Evolutionary conservation across 2,329 filamentous ascomycete species (phyloP).

Genomic region (Cadophora sp.): DNA sequence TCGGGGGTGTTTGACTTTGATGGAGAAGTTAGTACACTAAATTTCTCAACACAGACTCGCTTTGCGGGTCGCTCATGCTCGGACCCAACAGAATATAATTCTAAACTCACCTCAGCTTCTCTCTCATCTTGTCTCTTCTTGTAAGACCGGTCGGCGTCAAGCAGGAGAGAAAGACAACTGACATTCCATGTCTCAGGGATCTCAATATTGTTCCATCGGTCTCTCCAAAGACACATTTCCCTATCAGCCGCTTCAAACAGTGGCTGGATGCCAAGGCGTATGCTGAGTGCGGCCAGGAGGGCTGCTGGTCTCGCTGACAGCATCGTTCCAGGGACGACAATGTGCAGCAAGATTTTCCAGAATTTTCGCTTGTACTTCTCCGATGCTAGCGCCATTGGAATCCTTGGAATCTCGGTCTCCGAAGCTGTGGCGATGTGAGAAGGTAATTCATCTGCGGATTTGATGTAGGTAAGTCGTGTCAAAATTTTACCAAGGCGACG

Average conservation of each 20-base stretch:
- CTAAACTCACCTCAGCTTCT: neutral
- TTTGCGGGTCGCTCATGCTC: neutral
- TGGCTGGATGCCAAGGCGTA: constrained; percentile 31
- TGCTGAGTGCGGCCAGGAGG: constrained; percentile 33
- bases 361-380: constrained; percentile 28
- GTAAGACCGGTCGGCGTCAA: constrained; percentile 32
- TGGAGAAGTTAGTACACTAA: neutral
- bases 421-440: constrained; percentile 28
- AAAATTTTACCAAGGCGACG: constrained; percentile 33
- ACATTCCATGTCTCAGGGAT: constrained; percentile 35
- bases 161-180: constrained; percentile 28
- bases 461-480: constrained; percentile 33
- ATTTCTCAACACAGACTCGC: neutral
- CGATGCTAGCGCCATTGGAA: constrained; percentile 33
- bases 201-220: constrained; percentile 33
- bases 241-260: constrained; percentile 28
- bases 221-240: constrained; percentile 31
- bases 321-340: constrained; percentile 37
- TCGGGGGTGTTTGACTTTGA: neutral
- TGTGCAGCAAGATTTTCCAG: constrained; percentile 36
- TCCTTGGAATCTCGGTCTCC: constrained; percentile 25
- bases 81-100: neutral
- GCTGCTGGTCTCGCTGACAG: constrained; percentile 32
- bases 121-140: constrained; percentile 15
- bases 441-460: constrained; percentile 30